phyloP scores from a whole-genome alignment of 768 basidiomycete species.

The Daedalea quercina region DNA sequence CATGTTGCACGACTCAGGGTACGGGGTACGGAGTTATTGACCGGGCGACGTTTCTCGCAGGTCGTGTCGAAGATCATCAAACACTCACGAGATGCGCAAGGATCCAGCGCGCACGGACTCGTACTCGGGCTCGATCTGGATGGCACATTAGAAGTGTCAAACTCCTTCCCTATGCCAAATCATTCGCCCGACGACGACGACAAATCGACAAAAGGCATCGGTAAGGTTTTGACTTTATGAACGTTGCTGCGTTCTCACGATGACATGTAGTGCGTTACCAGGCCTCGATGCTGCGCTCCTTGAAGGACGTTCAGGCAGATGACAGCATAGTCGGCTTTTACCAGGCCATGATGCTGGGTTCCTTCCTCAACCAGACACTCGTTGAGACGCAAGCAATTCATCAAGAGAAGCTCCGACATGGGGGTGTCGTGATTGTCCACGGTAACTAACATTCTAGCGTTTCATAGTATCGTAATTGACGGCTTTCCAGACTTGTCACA shows the following conservation, averaged over 20 bases:
- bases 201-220: constrained; percentile 68
- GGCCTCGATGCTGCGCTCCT: constrained; percentile 73
- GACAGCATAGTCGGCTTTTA: constrained; percentile 94
- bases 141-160: constrained; percentile 84
- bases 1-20: neutral
- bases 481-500: constrained; percentile 58
- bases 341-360: constrained; percentile 80
- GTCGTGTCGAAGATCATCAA: constrained; percentile 92
- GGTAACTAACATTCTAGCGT: constrained; percentile 35
- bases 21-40: neutral
- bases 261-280: constrained; percentile 63
- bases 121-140: constrained; percentile 90
- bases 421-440: constrained; percentile 80
- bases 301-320: constrained; percentile 88
- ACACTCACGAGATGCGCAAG: constrained; percentile 75
- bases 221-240: constrained; percentile 34
- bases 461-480: constrained; percentile 7
- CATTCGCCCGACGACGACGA: constrained; percentile 74
- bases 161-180: constrained; percentile 80
- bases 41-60: constrained; percentile 30
- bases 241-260: neutral
- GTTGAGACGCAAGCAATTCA: constrained; percentile 82
- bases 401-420: constrained; percentile 79
- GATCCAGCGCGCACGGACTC: constrained; percentile 74
- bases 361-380: constrained; percentile 76